Evolutionary conservation across 495 filamentous ascomycete species (phyloP).

Genomic region (Haplographium delicatum): DNA sequence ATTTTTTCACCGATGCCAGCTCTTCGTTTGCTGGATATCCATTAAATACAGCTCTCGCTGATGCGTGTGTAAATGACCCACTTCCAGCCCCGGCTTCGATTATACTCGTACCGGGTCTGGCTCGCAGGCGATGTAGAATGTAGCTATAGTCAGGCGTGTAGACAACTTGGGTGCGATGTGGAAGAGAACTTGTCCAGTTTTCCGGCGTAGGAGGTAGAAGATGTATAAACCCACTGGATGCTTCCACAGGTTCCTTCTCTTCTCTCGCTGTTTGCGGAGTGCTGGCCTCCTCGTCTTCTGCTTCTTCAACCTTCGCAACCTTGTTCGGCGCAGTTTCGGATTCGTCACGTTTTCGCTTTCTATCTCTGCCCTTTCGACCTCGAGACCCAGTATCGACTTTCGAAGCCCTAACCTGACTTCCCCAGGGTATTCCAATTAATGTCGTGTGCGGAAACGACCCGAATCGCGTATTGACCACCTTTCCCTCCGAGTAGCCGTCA

Average conservation of each 20-base stretch:
- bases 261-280: slow-evolving; percentile 15
- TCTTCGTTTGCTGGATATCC: slow-evolving; percentile 52
- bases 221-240: slow-evolving; percentile 82
- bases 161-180: slow-evolving; percentile 94
- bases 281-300: slow-evolving; percentile 14
- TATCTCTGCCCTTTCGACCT: slow-evolving; percentile 48
- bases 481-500: slow-evolving; percentile 72
- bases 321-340: slow-evolving; percentile 19
- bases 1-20: slow-evolving; percentile 26
- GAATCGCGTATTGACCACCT: slow-evolving; percentile 87
- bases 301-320: slow-evolving; percentile 17
- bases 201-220: slow-evolving; percentile 88
- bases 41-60: slow-evolving; percentile 81
- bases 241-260: slow-evolving; percentile 43
- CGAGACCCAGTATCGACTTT: slow-evolving; percentile 82
- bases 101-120: slow-evolving; percentile 68
- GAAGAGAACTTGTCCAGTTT: slow-evolving; percentile 83
- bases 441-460: slow-evolving; percentile 93
- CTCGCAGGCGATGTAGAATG: slow-evolving; percentile 80
- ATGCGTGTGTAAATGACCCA: slow-evolving; percentile 91
- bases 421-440: slow-evolving; percentile 77
- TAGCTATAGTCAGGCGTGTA: slow-evolving; percentile 98
- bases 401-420: slow-evolving; percentile 84
- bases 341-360: slow-evolving; percentile 51
- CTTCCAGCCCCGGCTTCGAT: slow-evolving; percentile 95